Evolutionary conservation across 176 grass and related monocot species (phyloP), one percentile per base, ranked within the genome.

Genomic region (Eremochloa ophiuroides): DNA sequence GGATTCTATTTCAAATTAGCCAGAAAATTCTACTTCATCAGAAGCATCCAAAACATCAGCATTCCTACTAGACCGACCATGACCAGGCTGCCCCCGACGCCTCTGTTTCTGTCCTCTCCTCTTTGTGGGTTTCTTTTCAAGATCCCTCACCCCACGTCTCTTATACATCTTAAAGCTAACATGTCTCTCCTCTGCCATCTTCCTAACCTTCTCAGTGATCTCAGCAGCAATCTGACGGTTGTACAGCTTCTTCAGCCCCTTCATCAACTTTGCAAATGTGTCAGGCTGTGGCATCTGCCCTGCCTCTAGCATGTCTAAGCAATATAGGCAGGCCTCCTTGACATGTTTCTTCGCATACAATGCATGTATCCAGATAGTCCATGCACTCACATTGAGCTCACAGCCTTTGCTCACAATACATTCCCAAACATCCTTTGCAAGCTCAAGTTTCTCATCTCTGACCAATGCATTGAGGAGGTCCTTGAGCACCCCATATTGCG

Each of bases 301-400:
- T 55, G 86, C 78, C 68, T 98, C 90, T 25, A 98, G 93, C 95
- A 98, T 98, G 80, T 98, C 93, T 55, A 98, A 84, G 76, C 88
- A 95, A 87, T 95, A 98, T 28, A 64, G 38, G 72, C 90, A 93
- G 37, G 95, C 95, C 80, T 98, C 90, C 80, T 98, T 98, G 7
- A 98, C 79, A 77, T 91, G 84, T 26, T 95, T 91, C 23, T 88
- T 95, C 51, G 82, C 79, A 2, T 88, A 93, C 55, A 98, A 38
- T 28, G 90, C 88, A 88, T 98, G 95, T 35, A 98, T 91, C 95
- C 92, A 98, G 61, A 98, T 95, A 53, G 95, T 95, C 95, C 95
- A 95, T 55, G 92, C 84, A 73, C 82, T 83, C 42, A 93, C 93
- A 83, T 98, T 95, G 11, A 98, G 80, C 68, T 98, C 92, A 61